Evolutionary conservation across 768 basidiomycete genomes (phyloP).

Genomic region (Tulasnella sp.): DNA sequence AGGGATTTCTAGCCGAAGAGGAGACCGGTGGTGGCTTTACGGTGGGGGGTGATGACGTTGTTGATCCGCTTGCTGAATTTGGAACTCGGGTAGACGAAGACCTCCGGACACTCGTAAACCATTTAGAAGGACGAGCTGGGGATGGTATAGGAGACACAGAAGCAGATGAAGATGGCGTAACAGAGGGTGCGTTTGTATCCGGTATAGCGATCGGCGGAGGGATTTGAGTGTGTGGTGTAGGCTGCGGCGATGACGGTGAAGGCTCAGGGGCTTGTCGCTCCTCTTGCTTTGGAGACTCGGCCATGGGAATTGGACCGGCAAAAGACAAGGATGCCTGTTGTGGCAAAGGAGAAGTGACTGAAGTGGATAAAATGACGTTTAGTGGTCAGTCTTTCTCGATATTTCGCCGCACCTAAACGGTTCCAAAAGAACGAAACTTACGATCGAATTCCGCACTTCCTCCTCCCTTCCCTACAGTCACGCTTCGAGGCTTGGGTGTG

Average conservation of each 20-base stretch:
- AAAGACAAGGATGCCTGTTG: not conserved
- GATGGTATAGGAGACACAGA: not conserved
- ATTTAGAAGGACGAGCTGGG: not conserved
- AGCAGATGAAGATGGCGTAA: not conserved
- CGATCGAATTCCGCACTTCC: not conserved
- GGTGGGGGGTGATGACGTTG: not conserved
- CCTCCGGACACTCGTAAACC: constrained; percentile 1
- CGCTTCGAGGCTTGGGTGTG: not conserved
- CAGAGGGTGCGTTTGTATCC: not conserved
- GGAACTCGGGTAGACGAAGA: not conserved
- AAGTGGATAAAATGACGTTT: not conserved
- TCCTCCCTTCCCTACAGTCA: not conserved
- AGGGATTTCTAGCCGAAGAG: not conserved
- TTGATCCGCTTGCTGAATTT: not conserved
- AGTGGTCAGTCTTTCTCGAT: not conserved
- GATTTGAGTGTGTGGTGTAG: not conserved
- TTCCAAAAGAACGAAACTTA: not conserved
- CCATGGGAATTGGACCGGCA: not conserved
- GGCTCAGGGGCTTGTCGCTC: not conserved
- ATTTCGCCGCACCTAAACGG: not conserved
- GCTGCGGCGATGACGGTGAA: not conserved
- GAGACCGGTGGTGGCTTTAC: not conserved
- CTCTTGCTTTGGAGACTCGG: not conserved
- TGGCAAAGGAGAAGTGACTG: not conserved
- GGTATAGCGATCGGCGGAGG: not conserved